These are phyloP conservation scores for Euphrasia arctica DNA, from an alignment of 305 asterid species.

Conservation along the genomic window DNA sequence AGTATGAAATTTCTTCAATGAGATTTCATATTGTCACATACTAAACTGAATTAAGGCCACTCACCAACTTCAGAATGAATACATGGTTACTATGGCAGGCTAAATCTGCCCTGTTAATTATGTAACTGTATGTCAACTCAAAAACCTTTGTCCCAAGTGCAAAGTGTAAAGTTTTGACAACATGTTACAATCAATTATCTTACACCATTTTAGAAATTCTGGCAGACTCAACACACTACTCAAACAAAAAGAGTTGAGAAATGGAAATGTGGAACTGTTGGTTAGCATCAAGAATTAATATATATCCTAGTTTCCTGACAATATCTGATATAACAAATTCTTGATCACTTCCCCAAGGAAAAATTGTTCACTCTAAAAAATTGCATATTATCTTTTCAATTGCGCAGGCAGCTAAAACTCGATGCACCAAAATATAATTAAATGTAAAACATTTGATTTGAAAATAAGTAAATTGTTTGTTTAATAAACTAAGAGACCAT, in stretches of 20 bases:
- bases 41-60: too few relatives aligned
- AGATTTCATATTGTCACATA: background rate
- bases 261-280: background rate
- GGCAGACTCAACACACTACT: constrained; percentile 18
- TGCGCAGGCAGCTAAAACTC: constrained; percentile 24
- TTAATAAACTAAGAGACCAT: constrained; percentile 23
- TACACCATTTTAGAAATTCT: constrained; percentile 12
- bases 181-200: constrained; percentile 13
- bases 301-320: constrained; percentile 13
- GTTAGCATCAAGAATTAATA: constrained; percentile 6
- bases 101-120: background rate
- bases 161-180: constrained; percentile 9
- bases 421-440: constrained; percentile 1
- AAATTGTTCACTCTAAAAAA: constrained; percentile 10
- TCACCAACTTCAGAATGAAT: too few relatives aligned
- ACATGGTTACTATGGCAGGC: too few relatives aligned
- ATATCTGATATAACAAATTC: constrained; percentile 8
- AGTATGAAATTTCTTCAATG: background rate
- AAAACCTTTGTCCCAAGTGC: constrained; percentile 17
- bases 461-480: background rate
- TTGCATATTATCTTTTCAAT: constrained; percentile 9
- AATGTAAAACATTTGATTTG: background rate
- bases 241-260: constrained; percentile 13
- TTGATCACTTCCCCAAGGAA: constrained; percentile 6
- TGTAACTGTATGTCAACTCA: constrained; percentile 5